Evolutionary conservation across 768 basidiomycete genomes (phyloP).

Genomic region (Paxillus ammoniavirescens): DNA sequence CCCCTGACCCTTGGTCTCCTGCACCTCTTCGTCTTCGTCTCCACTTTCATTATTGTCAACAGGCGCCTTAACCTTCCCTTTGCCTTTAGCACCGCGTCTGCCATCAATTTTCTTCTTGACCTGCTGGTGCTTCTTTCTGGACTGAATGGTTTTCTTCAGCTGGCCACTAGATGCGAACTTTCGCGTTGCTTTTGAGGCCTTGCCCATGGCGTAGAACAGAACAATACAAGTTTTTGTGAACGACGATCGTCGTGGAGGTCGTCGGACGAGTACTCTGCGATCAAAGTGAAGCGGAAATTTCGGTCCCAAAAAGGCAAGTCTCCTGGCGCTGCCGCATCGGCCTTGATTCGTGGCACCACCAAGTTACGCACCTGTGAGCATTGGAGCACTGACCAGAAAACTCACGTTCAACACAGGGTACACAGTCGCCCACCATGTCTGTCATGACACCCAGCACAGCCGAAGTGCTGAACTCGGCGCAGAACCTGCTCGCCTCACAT

Average conservation of each 20-base stretch:
- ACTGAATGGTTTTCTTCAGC: slow-evolving; percentile 83
- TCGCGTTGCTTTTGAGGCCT: slow-evolving; percentile 64
- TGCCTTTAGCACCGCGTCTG: slow-evolving; percentile 48
- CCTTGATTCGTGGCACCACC: too few relatives aligned
- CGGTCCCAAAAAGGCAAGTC: slow-evolving; percentile 17
- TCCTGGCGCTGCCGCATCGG: not conserved
- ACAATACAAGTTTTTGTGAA: not conserved
- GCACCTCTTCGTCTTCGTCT: slow-evolving; percentile 33
- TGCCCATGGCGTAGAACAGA: slow-evolving; percentile 41
- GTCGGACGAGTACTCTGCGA: not conserved
- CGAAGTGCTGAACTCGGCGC: slow-evolving; percentile 58
- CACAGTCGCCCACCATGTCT: not conserved
- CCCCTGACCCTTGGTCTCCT: slow-evolving; percentile 1
- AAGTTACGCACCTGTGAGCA: not conserved
- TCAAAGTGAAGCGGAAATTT: not conserved
- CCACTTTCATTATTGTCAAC: slow-evolving; percentile 30
- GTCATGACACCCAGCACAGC: slow-evolving; percentile 31
- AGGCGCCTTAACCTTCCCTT: slow-evolving; percentile 27
- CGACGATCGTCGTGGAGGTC: not conserved
- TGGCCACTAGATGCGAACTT: slow-evolving; percentile 89
- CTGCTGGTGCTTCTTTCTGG: slow-evolving; percentile 79
- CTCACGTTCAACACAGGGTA: not conserved
- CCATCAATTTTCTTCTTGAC: slow-evolving; percentile 67
- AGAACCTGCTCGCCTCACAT: slow-evolving; percentile 63
- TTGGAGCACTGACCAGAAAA: not conserved